Base-by-base conservation (phyloP, 768 basidiomycete genomes). In the Sutorius australiensis region DNA sequence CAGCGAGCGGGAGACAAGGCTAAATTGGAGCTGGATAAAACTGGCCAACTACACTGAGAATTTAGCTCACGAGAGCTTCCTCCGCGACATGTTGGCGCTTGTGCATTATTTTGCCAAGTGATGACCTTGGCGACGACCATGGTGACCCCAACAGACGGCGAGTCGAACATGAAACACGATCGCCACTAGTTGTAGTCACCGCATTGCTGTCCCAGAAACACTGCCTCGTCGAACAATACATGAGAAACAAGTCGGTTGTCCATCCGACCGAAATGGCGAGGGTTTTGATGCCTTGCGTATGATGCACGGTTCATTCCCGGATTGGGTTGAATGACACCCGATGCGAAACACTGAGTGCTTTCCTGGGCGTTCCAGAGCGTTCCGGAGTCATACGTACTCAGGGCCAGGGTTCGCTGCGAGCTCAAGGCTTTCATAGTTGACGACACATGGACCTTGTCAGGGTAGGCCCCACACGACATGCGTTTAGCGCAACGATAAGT, bases 341-440 rank as follows among this genome's bases (percentile, higher is more conserved):
- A n/a, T 10, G 13, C 33, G 28, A 36, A 38, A 16, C 7, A 14
- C 16, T 17, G 10, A 37, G 46, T 19, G 36, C 17, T 31, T 33
- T 28, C 50, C 12, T 36, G 49, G 14, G 38, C 21, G 21, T 53
- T 39, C 36, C 28, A 24, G 24, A 24, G 24, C 24, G 24, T 24
- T 24, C 24, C 24, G 24, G 38, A 44, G 39, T 48, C 43, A 58
- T 44, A 33, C 46, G 48, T 41, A 45, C 42, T 61, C 57, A 60
- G 59, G 58, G 58, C 57, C 59, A 51, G 59, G 58, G 59, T 61
- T 14, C 40, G 16, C 53, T 57, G 58, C 27, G 54, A 57, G 58
- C 34, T 48, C 43, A 48, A 38, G 46, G 54, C 17, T 46, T 61
- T 51, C 54, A 60, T 51, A 44, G 38, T 41, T 40, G 59, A 19